Base-by-base conservation (phyloP, 164 flowering plant genomes). In the Aristolochia contorta region DNA sequence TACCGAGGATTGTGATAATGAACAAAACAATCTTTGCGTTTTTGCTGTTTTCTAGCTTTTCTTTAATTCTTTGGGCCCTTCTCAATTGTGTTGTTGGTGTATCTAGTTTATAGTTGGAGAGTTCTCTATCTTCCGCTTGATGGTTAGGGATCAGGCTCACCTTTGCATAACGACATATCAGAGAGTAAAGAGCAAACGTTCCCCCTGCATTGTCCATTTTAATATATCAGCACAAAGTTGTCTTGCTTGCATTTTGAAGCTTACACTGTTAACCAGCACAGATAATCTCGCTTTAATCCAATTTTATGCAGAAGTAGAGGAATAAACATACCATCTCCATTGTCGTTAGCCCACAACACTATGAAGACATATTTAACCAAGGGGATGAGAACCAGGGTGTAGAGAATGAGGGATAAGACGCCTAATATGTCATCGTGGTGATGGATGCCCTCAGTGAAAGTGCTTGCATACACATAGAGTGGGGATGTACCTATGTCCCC, bases 401-500 rank as follows among this genome's bases (percentile, higher is more conserved):
- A 85, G 25, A 83, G 74, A 16, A 85, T 80, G 67, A 85, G 76
- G 4, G 87, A 85, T 52, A 83, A 51, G 14, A 77, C 87, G 5
- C 84, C 91, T 32, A 85, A 47, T 32, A 79, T 49, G 67, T 85
- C 87, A 5, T 78, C 68, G 0, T 22, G 47, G 66, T 80, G 7
- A 0, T 65, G 10, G 47, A 83, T 81, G 2, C 76, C 78, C 2
- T 67, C 24, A 15, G 70, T 4, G 63, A 85, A 85, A 46, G 82
- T 78, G 74, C 84, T 81, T 19, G 79, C 6, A 25, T 18, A 83
- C 15, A 80, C 86, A 59, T 85, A 85, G 1, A 85, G 75, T 3
- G 91, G 88, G 49, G 92, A 82, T 13, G 88, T 85, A 23, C 89
- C 92, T 1, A 85, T 73, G 63, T 85, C 91, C 20, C 91, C 88